These are phyloP conservation scores for Rhodosporidiobolus sp. DNA, from an alignment of 768 basidiomycete genomes.

Conservation along the genomic window DNA sequence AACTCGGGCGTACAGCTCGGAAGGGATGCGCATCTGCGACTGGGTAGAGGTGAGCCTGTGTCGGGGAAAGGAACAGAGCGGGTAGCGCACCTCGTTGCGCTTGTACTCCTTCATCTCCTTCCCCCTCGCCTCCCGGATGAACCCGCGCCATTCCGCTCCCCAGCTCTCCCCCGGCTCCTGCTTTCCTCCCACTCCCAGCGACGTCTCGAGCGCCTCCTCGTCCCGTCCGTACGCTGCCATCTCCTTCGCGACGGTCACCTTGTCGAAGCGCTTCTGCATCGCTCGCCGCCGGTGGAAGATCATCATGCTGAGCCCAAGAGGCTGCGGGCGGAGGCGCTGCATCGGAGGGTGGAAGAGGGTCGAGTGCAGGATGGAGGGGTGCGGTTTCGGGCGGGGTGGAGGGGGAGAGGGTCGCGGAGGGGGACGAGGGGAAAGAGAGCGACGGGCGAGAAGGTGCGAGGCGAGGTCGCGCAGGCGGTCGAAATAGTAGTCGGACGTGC, in stretches of 20 bases:
- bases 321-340: slow-evolving; percentile 77
- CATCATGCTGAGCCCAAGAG: slow-evolving; percentile 66
- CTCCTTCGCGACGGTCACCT: slow-evolving; percentile 3
- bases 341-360: slow-evolving; percentile 65
- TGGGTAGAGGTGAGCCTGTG: not conserved
- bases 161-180: not conserved
- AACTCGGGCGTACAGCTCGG: not conserved
- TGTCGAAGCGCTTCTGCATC: slow-evolving; percentile 54
- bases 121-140: not conserved
- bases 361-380: slow-evolving; percentile 57
- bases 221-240: not conserved
- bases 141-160: slow-evolving; percentile 8
- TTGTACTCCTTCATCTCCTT: slow-evolving; percentile 2
- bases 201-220: not conserved
- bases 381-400: not conserved
- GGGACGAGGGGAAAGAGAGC: not conserved
- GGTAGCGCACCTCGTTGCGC: slow-evolving; percentile 18
- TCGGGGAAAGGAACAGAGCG: not conserved
- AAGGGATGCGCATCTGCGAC: slow-evolving; percentile 4
- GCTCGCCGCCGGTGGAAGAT: slow-evolving; percentile 57
- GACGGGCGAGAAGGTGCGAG: not conserved
- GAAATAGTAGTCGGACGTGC: not conserved
- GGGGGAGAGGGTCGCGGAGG: not conserved
- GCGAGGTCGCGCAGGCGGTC: slow-evolving; percentile 4
- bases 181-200: no score